Evolutionary conservation across 805 yeast genomes (phyloP).

Genomic region (Nakazawaea anatomiae): DNA sequence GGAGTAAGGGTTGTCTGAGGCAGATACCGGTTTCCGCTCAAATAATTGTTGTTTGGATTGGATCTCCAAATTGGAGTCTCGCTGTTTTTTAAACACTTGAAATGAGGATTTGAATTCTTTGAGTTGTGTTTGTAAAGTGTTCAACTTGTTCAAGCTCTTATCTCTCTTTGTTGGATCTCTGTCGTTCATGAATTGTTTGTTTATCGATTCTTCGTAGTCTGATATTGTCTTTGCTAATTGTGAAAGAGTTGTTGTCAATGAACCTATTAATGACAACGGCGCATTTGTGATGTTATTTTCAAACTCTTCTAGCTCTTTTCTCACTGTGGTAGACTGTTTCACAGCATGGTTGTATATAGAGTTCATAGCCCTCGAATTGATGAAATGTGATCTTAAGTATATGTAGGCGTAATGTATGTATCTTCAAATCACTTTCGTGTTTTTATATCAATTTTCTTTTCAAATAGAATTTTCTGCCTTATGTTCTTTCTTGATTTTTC

Average conservation of each 20-base stretch:
- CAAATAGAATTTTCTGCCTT: no score
- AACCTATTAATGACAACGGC: constrained; percentile 57
- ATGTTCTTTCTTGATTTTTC: no score
- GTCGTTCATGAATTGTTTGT: constrained; percentile 4
- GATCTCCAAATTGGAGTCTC: constrained; percentile 48
- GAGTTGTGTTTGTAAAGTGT: constrained; percentile 45
- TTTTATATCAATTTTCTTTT: no score
- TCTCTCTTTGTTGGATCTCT: constrained; percentile 42
- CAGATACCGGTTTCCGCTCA: constrained; percentile 37
- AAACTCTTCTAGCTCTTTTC: constrained; percentile 61
- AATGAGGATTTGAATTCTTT: constrained; percentile 43
- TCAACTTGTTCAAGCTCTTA: constrained; percentile 57
- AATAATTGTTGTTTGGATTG: constrained; percentile 47
- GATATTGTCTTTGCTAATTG: constrained; percentile 71
- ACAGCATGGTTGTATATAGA: constrained; percentile 85
- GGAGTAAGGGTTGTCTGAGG: constrained; percentile 43
- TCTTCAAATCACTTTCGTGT: no score
- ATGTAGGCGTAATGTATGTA: no score
- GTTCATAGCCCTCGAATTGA: constrained; percentile 37
- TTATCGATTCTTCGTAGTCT: constrained; percentile 21
- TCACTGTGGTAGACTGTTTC: constrained; percentile 72
- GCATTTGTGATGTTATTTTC: constrained; percentile 61
- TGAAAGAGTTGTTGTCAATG: constrained; percentile 74
- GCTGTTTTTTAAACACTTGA: constrained; percentile 43
- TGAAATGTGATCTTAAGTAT: no score